Conservation (phyloP, 306 rosid species). For the Quercus alba region DNA sequence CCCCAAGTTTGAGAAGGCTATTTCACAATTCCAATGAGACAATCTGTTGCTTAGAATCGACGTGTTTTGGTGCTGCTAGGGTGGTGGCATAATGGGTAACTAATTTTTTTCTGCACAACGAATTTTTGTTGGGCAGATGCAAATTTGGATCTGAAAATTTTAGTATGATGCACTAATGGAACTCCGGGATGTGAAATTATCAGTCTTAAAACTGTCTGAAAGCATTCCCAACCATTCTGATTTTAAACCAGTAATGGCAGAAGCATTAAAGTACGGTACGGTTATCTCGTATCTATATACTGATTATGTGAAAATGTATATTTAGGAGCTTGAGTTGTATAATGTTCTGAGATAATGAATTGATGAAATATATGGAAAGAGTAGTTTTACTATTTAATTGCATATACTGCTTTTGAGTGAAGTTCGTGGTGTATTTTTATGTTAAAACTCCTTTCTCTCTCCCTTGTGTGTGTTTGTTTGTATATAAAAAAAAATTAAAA, state of each 20-base stretch:
- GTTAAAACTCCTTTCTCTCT: rapidly evolving
- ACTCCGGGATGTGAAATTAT: slow-evolving; percentile 19
- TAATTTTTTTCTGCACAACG: slow-evolving; percentile 15
- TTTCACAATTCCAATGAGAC: slow-evolving; percentile 49
- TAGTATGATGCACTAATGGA: slow-evolving; percentile 26
- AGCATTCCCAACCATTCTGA: slow-evolving; percentile 40
- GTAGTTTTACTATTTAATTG: background rate
- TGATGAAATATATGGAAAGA: background rate
- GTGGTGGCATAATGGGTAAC: slow-evolving; percentile 18
- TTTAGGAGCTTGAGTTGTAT: slow-evolving; percentile 26
- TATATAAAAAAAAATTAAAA: no score
- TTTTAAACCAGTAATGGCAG: slow-evolving; percentile 45
- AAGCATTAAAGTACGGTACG: slow-evolving; percentile 24
- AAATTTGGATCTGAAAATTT: slow-evolving; percentile 21
- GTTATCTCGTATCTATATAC: slow-evolving; percentile 18
- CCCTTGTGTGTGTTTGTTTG: no score
- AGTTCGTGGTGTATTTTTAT: no score
- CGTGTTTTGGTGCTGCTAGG: slow-evolving; percentile 26
- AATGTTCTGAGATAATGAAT: slow-evolving; percentile 1
- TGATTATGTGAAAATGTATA: slow-evolving; percentile 49
- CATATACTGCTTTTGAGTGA: background rate
- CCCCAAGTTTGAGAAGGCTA: slow-evolving; percentile 42
- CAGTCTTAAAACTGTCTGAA: slow-evolving; percentile 21
- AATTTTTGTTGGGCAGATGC: slow-evolving; percentile 17
- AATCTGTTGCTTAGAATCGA: slow-evolving; percentile 20